Evolutionary conservation across 257 asterid species (phyloP).

Genomic region (Parsonsia alboflavescens): DNA sequence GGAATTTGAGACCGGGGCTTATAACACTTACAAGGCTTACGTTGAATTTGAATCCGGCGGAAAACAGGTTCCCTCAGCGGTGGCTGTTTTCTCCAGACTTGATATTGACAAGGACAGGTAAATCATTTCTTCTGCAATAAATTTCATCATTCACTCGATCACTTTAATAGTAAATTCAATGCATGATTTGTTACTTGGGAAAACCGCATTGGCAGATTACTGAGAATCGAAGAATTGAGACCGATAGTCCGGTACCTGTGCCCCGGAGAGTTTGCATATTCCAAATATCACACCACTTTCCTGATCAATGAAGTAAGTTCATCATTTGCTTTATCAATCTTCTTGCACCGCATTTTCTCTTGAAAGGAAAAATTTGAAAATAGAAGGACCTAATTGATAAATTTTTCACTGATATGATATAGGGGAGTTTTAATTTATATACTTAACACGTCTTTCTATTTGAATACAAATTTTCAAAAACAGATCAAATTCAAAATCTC

Average conservation of each 20-base stretch:
- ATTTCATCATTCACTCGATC: background rate
- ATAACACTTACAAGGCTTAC: constrained; percentile 22
- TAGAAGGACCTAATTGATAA: background rate
- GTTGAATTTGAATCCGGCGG: constrained; percentile 20
- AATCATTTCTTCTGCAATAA: too few relatives aligned
- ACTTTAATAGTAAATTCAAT: too few relatives aligned
- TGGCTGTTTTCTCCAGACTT: constrained; percentile 20
- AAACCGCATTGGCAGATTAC: constrained; percentile 16
- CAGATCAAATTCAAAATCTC: too few relatives aligned
- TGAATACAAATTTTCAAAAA: too few relatives aligned
- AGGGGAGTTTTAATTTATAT: too few relatives aligned
- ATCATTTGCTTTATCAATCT: background rate
- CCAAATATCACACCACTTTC: constrained; percentile 22
- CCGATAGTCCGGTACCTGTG: constrained; percentile 23
- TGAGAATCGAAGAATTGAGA: constrained; percentile 33
- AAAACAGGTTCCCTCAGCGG: constrained; percentile 10
- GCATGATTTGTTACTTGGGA: background rate
- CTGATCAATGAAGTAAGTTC: constrained; percentile 24
- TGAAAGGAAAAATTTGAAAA: background rate
- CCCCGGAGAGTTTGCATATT: constrained; percentile 31
- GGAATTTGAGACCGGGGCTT: constrained; percentile 30
- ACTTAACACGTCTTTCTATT: too few relatives aligned
- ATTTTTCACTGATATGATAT: too few relatives aligned
- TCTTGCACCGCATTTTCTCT: background rate
- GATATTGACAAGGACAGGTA: constrained; percentile 32